Percentiles rank a stretch among this genome's conserved stretches.
Evolutionary conservation across 2,329 filamentous ascomycete species (phyloP).

Genomic region (Alternaria hordeiaustralica): DNA sequence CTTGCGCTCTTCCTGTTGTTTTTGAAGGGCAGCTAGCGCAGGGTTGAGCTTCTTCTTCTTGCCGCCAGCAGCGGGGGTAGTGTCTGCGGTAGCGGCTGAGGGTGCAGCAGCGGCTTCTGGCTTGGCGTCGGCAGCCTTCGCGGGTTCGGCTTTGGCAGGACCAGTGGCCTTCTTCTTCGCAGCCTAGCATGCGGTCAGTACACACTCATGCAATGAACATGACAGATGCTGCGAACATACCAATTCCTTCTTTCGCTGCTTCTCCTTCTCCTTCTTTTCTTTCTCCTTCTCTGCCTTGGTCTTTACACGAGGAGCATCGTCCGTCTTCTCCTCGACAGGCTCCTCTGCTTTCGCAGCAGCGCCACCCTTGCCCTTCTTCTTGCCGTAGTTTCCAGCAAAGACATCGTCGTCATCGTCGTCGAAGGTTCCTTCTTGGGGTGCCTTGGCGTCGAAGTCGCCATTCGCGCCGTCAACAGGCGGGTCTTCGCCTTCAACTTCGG

Average conservation of each 20-base stretch:
- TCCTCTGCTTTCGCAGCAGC: constrained; percentile 49
- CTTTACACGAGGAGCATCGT: constrained; percentile 65
- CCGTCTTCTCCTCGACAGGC: constrained; percentile 47
- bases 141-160: constrained; percentile 51
- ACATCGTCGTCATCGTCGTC: constrained; percentile 78
- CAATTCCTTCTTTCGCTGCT: constrained; percentile 98
- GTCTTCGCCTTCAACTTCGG: constrained; percentile 73
- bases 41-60: constrained; percentile 92
- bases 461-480: constrained; percentile 53
- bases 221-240: constrained; percentile 56
- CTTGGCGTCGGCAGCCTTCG: constrained; percentile 52
- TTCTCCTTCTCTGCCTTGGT: constrained; percentile 99
- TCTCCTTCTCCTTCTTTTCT: constrained; percentile 96
- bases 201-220: neutral
- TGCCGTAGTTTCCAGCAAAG: constrained; percentile 72
- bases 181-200: constrained; percentile 39
- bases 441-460: constrained; percentile 65
- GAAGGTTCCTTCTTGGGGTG: constrained; percentile 76
- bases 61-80: constrained; percentile 56
- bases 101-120: constrained; percentile 40
- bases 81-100: constrained; percentile 34
- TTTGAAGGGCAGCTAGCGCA: constrained; percentile 74
- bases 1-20: constrained; percentile 81
- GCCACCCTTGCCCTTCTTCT: constrained; percentile 71
- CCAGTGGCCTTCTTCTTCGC: constrained; percentile 65